These are phyloP conservation scores for Cercospora beticola DNA, from an alignment of 2,329 filamentous ascomycete genomes.

Conservation along the genomic window DNA sequence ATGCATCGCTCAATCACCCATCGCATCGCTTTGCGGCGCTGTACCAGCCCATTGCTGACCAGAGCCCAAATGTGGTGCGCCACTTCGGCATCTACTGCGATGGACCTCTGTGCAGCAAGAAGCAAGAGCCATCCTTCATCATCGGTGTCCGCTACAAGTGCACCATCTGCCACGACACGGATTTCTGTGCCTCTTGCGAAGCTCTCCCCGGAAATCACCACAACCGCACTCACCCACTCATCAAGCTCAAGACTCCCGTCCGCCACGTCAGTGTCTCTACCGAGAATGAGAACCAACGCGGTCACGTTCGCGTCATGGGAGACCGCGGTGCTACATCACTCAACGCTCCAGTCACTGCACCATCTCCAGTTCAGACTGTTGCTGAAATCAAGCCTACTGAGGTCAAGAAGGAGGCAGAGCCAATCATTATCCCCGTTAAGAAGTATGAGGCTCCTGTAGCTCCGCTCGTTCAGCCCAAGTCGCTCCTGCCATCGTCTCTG, in stretches of 20 bases:
- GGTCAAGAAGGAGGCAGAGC: slow-evolving; percentile 30
- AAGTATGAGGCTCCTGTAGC: slow-evolving; percentile 30
- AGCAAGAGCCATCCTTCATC: slow-evolving; percentile 62
- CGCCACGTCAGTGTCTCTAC: slow-evolving; percentile 86
- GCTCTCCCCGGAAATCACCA: slow-evolving; percentile 79
- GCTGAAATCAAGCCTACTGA: slow-evolving; percentile 66
- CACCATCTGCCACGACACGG: slow-evolving; percentile 88
- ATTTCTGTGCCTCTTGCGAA: slow-evolving; percentile 94
- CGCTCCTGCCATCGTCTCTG: slow-evolving; percentile 32
- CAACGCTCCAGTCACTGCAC: slow-evolving; percentile 46
- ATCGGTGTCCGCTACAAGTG: slow-evolving; percentile 92
- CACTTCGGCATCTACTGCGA: slow-evolving; percentile 93
- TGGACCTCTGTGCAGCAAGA: slow-evolving; percentile 75
- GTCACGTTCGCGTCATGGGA: slow-evolving; percentile 69
- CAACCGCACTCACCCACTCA: slow-evolving; percentile 93
- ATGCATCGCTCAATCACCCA: slow-evolving; percentile 69
- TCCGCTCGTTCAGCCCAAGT: slow-evolving; percentile 24
- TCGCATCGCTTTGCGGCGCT: slow-evolving; percentile 86
- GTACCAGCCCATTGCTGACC: slow-evolving; percentile 67
- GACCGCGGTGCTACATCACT: slow-evolving; percentile 50
- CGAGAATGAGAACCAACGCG: slow-evolving; percentile 70
- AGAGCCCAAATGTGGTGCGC: slow-evolving; percentile 47
- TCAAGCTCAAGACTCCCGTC: slow-evolving; percentile 94
- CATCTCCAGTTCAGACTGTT: slow-evolving; percentile 68
- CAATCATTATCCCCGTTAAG: slow-evolving; percentile 27